phyloP scores from a whole-genome alignment of 1,284 basidiomycete genomes.

The Melampsora americana region DNA sequence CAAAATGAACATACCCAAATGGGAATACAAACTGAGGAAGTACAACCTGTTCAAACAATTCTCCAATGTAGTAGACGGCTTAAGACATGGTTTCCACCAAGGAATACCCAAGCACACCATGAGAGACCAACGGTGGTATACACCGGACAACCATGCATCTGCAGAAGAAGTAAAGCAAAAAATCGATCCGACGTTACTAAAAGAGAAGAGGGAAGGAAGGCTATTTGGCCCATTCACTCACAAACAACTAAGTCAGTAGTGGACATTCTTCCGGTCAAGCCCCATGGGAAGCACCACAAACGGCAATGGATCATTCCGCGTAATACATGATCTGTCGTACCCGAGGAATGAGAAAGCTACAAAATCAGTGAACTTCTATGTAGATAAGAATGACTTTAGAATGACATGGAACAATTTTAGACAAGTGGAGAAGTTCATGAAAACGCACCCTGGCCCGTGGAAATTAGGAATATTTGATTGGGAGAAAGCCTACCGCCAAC shows the following conservation, averaged over 20 bases:
- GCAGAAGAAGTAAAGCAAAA: neutral
- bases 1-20: too few relatives aligned
- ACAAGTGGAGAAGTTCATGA: neutral
- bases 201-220: neutral
- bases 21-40: neutral
- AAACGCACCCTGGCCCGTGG: too few relatives aligned
- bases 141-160: slow-evolving; percentile 1
- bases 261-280: neutral
- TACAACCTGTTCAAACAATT: neutral
- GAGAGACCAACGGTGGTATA: neutral
- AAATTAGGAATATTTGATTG: slow-evolving; percentile 2
- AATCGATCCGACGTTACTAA: neutral
- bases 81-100: neutral
- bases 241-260: neutral
- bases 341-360: neutral
- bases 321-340: neutral
- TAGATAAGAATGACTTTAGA: neutral
- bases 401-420: slow-evolving; percentile 9
- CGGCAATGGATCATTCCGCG: neutral
- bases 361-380: neutral
- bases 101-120: neutral
- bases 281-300: neutral
- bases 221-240: neutral
- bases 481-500: slow-evolving; percentile 9
- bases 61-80: neutral